Evolutionary conservation across 176 grass and related monocot genomes (phyloP).

Genomic region (Aegilops speltoides): DNA sequence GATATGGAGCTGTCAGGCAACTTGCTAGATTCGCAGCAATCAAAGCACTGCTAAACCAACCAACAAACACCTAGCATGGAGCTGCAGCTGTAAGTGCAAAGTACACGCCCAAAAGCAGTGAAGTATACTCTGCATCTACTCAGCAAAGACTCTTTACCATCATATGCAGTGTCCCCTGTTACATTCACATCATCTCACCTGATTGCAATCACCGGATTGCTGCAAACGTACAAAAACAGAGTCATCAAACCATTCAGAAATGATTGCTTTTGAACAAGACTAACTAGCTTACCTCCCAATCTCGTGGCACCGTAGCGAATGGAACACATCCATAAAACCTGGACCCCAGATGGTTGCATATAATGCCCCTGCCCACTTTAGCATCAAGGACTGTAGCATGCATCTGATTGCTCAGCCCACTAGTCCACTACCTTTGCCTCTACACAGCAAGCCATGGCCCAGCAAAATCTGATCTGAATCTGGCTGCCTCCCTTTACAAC

Average conservation of each 20-base stretch:
- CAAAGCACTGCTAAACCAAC: neutral
- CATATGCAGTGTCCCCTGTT: neutral
- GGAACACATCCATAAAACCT: slow-evolving; percentile 13
- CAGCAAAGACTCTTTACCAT: neutral
- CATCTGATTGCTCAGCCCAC: slow-evolving; percentile 14
- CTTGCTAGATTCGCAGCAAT: slow-evolving; percentile 1
- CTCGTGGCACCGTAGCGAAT: neutral
- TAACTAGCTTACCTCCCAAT: neutral
- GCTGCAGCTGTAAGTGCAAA: slow-evolving; percentile 15
- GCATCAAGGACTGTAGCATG: neutral
- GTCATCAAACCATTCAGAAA: neutral
- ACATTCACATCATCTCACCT: neutral
- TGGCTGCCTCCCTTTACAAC: slow-evolving; percentile 21
- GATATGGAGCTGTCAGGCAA: neutral
- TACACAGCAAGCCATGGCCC: neutral
- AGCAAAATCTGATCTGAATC: slow-evolving; percentile 27
- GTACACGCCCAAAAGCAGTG: neutral
- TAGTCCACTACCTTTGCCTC: neutral
- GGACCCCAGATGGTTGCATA: neutral
- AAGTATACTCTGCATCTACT: slow-evolving; percentile 13
- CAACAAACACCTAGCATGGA: slow-evolving; percentile 19
- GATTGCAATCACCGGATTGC: neutral
- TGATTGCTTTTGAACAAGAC: neutral
- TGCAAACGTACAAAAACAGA: neutral
- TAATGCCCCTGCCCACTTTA: slow-evolving; percentile 3